Evolutionary conservation across 306 rosid genomes (phyloP), one percentile per base, ranked within the genome.

Genomic region (Cucurbita ficifolia): DNA sequence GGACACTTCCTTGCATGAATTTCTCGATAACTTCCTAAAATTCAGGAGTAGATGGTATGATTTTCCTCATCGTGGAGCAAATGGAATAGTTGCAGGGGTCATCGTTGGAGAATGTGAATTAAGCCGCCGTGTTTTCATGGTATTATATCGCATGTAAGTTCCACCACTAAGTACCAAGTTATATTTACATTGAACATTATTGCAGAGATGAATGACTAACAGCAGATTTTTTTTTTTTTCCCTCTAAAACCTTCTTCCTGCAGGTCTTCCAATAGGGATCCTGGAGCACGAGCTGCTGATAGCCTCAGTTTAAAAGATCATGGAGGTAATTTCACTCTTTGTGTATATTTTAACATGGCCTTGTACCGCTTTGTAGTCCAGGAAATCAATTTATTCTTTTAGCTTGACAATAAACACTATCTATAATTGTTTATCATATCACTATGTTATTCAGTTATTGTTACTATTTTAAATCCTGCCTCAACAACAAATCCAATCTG

Each of bases 1-100:
- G 68, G 96, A 95, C 62, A 58, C 86, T 40, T 95, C 97, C 71
- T 76, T 95, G 76, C 97, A 85, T 79, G 99, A 84, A 80, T 87
- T 95, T 83, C 82, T 95, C 76, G 96, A 95, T 67, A 89, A 97
- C 83, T 91, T 89, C 70, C 84, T 91, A 55, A 87, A 88, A 65
- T 91, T 95, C 81, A 88, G 97, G 82, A 88, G 89, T 79, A 85
- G 99, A 76, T 95, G 99, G 97, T 89, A 91, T 81, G 99, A 95
- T 81, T 89, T 95, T 76, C 93, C 96, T 52, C 85, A 91, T 73
- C 91, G 83, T 9, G 92, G 96, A 51, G 86, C 86, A 8, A 85
- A 86, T 83, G 91, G 86, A 76, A 82, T 82, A 78, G 88, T 95
- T 36, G 99, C 96, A 1, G 99, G 99, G 64, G 88, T 95, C 60